phyloP scores from a whole-genome alignment of 2,329 filamentous ascomycete genomes.

The Sarocladiaceae sp. region DNA sequence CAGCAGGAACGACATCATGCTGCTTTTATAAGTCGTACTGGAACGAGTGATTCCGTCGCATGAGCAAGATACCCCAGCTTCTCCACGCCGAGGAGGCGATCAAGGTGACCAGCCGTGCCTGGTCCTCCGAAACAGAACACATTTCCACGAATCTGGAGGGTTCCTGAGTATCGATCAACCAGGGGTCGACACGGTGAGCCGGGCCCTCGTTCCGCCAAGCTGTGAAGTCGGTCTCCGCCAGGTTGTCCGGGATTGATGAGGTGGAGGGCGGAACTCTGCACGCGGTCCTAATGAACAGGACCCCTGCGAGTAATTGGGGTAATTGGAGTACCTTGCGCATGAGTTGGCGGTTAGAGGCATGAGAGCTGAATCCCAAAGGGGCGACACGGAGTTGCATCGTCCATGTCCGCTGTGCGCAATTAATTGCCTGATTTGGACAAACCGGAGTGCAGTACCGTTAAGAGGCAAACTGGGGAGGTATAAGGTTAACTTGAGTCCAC shows the following conservation, averaged over 20 bases:
- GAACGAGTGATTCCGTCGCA: not conserved
- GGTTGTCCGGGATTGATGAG: slow-evolving; percentile 1
- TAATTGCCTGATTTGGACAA: slow-evolving; percentile 5
- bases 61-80: slow-evolving; percentile 1
- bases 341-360: not conserved
- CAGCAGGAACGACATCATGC: not conserved
- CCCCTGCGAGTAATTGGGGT: not conserved
- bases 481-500: too few species aligned
- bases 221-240: not conserved
- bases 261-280: not conserved
- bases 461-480: too few species aligned
- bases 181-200: not conserved
- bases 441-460: slow-evolving; percentile 1
- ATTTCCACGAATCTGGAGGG: not conserved
- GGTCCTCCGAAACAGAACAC: not conserved
- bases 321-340: not conserved
- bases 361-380: not conserved
- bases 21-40: not conserved
- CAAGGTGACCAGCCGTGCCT: too few species aligned
- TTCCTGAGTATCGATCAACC: too few species aligned
- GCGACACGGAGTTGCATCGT: slow-evolving; percentile 5
- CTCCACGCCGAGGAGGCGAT: not conserved
- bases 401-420: not conserved
- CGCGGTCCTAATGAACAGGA: not conserved
- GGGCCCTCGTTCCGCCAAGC: not conserved